Conservation (phyloP, 1,284 basidiomycete genomes). For the Leccinum holopus region DNA sequence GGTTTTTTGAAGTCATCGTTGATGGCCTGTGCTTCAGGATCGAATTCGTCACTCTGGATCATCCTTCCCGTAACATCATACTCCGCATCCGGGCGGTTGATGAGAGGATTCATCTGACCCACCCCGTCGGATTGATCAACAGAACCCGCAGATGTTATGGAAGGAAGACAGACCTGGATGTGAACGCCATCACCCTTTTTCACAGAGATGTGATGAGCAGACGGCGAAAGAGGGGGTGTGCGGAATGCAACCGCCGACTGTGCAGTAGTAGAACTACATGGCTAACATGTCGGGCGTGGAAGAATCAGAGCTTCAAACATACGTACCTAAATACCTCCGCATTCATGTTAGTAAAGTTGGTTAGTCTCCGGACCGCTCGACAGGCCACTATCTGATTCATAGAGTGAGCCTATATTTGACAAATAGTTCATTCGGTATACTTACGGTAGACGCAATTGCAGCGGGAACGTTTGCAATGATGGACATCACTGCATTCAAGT, state of each 20-base stretch:
- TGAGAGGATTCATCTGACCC: conserved; percentile 58
- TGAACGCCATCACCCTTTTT: conserved; percentile 45
- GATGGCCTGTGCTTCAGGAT: conserved; percentile 57
- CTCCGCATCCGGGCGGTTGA: conserved; percentile 43
- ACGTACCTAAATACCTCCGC: conserved; percentile 58
- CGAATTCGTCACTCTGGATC: conserved; percentile 43
- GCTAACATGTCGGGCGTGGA: conserved; percentile 1
- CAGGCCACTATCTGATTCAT: conserved; percentile 62
- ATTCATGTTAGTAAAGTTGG: conserved; percentile 52
- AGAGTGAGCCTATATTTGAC: not conserved
- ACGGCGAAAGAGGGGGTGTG: conserved; percentile 28
- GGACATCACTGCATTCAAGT: conserved; percentile 72
- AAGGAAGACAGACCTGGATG: conserved; percentile 44
- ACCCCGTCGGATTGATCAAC: not conserved
- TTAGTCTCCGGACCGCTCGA: conserved; percentile 64
- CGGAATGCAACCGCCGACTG: conserved; percentile 43
- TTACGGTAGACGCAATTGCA: conserved; percentile 62
- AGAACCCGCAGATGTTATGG: not conserved
- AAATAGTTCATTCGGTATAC: conserved; percentile 14
- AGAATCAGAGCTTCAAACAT: conserved; percentile 7
- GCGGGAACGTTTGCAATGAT: conserved; percentile 75
- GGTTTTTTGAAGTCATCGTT: conserved; percentile 62
- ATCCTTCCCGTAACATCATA: conserved; percentile 56
- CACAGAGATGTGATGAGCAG: conserved; percentile 34
- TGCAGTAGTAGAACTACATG: conserved; percentile 30